These are phyloP conservation scores for Solanum ossicruentum DNA, from an alignment of 257 asterid genomes.

Conservation along the genomic window DNA sequence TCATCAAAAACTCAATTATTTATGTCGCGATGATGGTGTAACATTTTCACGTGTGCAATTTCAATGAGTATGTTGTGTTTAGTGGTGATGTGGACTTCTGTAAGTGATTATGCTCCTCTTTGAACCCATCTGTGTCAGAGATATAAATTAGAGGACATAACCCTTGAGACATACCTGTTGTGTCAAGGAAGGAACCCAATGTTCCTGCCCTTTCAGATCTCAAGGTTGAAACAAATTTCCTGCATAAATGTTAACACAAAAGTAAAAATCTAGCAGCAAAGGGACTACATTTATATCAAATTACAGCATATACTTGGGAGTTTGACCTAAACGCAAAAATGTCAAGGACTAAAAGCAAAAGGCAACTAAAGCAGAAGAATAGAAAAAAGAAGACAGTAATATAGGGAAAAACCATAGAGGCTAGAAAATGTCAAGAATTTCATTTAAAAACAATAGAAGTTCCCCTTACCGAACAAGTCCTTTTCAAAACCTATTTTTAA, in stretches of 20 bases:
- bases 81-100: not conserved
- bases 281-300: not conserved
- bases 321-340: not conserved
- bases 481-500: not conserved
- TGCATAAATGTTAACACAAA: constrained; percentile 20
- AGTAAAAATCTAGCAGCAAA: not conserved
- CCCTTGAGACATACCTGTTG: constrained; percentile 43
- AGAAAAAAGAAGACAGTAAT: not conserved
- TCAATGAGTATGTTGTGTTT: no score
- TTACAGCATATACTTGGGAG: not conserved
- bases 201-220: constrained; percentile 67
- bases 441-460: not conserved
- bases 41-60: no score
- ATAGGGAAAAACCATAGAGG: not conserved
- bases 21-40: not conserved
- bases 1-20: not conserved
- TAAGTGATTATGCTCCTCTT: not conserved
- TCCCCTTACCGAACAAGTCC: not conserved
- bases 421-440: not conserved
- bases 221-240: constrained; percentile 89
- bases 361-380: not conserved
- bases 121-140: not conserved
- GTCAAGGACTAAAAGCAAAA: not conserved
- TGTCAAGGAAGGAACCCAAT: constrained; percentile 60
- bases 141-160: not conserved